These are phyloP conservation scores for Psilocybe azurescens DNA, from an alignment of 768 basidiomycete genomes.

Conservation along the genomic window DNA sequence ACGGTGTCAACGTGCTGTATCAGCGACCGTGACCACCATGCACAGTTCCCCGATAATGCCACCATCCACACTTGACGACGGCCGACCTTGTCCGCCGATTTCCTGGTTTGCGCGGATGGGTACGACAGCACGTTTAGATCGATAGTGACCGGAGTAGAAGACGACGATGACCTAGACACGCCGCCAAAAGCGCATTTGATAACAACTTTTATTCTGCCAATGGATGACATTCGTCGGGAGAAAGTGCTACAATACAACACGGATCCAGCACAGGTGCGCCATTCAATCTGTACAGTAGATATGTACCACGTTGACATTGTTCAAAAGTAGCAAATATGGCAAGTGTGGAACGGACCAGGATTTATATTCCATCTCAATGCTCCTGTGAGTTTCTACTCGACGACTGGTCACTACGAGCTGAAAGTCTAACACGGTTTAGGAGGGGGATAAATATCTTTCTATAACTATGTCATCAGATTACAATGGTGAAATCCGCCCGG, in stretches of 20 bases:
- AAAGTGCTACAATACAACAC: background rate
- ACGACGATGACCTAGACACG: background rate
- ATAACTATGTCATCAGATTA: conserved; percentile 29
- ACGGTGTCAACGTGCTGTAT: background rate
- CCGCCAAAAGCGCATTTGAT: background rate
- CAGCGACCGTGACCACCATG: background rate
- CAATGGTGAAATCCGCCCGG: conserved; percentile 20
- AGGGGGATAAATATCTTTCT: conserved; percentile 28
- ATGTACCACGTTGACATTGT: background rate
- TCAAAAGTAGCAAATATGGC: background rate
- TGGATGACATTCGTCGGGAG: background rate
- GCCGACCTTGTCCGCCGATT: background rate
- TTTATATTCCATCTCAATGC: background rate
- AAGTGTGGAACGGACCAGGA: background rate
- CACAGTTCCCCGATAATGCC: background rate
- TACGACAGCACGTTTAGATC: background rate
- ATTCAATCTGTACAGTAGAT: background rate
- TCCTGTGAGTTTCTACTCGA: background rate
- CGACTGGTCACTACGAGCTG: background rate
- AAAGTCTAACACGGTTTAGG: conserved; percentile 21
- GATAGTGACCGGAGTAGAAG: background rate
- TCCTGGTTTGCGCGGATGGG: background rate
- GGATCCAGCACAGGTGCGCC: background rate
- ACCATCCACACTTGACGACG: background rate
- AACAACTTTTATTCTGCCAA: background rate